Base-by-base conservation (phyloP, 129 eudicot genomes). In the Apium graveolens region DNA sequence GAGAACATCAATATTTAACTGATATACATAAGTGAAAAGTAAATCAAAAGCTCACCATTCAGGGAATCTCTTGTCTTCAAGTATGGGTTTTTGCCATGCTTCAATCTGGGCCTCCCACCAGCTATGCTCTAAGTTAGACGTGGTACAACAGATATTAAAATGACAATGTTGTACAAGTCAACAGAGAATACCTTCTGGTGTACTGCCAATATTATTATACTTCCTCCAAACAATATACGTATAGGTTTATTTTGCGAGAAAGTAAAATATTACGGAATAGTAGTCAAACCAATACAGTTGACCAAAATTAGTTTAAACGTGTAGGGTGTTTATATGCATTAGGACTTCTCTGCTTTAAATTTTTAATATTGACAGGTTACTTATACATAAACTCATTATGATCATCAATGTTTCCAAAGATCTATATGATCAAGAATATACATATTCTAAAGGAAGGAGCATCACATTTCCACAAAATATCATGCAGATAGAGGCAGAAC, bases 101-200 rank as follows among this genome's bases (percentile, higher is more conserved):
- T 89, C 93, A 24, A 89, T 89, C 70, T 86, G 84, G 68, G 93
- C 80, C 77, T 89, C 93, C 93, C 93, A 89, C 8, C 39, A 35
- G 71, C n/a, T 24, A 57, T 86, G 90, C 51, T 78, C 93, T 89
- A 78, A 5, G 57, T 74, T 44, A 44, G 13, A 26, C 16, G 24
- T 73, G 17, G 27, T 24, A 44, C 17, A 73, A 73, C 38, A 73
- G 76, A 73, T 17, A 44, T 29, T 24, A 74, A 44, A 70, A 44
- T 41, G 46, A 24, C 51, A 66, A 73, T 24, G 3, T 73, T 73
- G 46, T 21, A 73, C 34, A 73, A 13, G 38, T 44, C 60, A 27
- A 29, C 38, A 21, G 32, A 44, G 31, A 45, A 43, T 39, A 73
- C 38, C 60, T 74, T 74, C n/a, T 74, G n/a, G 24, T 43, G 37